Evolutionary conservation across 352 stramenopile species (phyloP).

Genomic region (Phytophthora uliginosa): DNA sequence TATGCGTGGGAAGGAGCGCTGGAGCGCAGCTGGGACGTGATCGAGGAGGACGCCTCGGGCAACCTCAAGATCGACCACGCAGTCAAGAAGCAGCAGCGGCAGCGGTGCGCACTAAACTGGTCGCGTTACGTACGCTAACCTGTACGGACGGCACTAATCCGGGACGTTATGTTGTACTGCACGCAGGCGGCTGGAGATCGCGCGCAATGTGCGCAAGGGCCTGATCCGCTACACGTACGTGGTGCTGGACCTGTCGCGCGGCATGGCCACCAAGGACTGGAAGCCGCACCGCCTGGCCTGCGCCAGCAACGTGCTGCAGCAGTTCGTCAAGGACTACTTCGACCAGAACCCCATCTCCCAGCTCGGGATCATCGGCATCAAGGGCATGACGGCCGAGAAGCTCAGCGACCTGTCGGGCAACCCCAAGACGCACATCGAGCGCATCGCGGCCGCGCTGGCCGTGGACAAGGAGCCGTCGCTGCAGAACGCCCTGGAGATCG

Average conservation of each 20-base stretch:
- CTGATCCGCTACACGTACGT: slow-evolving; percentile 91
- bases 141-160: not conserved
- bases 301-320: slow-evolving; percentile 73
- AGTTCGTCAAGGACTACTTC: slow-evolving; percentile 94
- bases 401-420: slow-evolving; percentile 93
- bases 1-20: slow-evolving; percentile 90
- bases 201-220: slow-evolving; percentile 87
- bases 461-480: slow-evolving; percentile 92
- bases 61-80: slow-evolving; percentile 81
- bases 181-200: slow-evolving; percentile 76
- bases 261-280: slow-evolving; percentile 91
- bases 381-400: slow-evolving; percentile 92
- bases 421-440: slow-evolving; percentile 87
- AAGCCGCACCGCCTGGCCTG: slow-evolving; percentile 85
- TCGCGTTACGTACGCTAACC: not conserved
- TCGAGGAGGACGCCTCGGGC: slow-evolving; percentile 86
- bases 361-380: slow-evolving; percentile 91
- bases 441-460: slow-evolving; percentile 68
- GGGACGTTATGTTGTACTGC: not conserved
- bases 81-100: slow-evolving; percentile 75
- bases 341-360: slow-evolving; percentile 96
- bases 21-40: slow-evolving; percentile 89
- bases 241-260: slow-evolving; percentile 87
- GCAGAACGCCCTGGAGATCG: slow-evolving; percentile 93
- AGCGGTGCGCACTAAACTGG: slow-evolving; percentile 52